Evolutionary conservation across 164 flowering plant species (phyloP), one percentile per base, ranked within the genome.

Genomic region (Echeveria elegans): DNA sequence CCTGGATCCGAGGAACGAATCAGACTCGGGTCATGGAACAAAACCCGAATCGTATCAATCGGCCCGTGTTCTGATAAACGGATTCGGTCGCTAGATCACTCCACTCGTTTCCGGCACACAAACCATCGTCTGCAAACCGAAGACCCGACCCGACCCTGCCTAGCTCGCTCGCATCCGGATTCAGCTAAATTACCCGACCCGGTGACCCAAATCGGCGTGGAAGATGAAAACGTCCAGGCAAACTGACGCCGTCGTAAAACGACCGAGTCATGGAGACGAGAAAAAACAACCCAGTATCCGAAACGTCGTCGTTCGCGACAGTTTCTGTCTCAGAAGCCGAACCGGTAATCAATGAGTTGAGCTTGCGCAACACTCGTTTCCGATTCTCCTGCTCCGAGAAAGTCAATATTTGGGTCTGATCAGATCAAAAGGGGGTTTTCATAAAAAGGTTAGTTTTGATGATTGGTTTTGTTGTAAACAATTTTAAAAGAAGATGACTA

Each of bases 241-340:
- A 72, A 1, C 96, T 96, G 4, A 41, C 43, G 6, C 94, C 90
- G 72, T 64, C 78, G 6, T 72, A 68, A 34, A 93, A 88, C 43
- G 88, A 78, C 74, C 86, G 92, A 0, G 90, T 90, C 98, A 93
- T 93, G 45, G 97, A 90, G 0, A 90, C 79, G 16, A 93, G 77
- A 63, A 84, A 93, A 72, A 90, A 93, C 98, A 97, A 93, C 75
- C 90, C 97, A 12, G 96, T 84, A 40, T 93, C 98, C 9, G 98
- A 90, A 11, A 90, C 97, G 62, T 90, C 97, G 61, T 88, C 97
- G 30, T 87, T 92, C 0, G 82, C 80, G 0, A 82, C 80, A 8
- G 82, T 90, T 45, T 84, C 85, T 0, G 73, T 0, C 2, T 76
- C 14, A 36, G 56, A n/a, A n/a, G 78, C 31, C 2, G 74, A 41